Evolutionary conservation across 805 yeast genomes (phyloP).

Genomic region (Starmerella floris): DNA sequence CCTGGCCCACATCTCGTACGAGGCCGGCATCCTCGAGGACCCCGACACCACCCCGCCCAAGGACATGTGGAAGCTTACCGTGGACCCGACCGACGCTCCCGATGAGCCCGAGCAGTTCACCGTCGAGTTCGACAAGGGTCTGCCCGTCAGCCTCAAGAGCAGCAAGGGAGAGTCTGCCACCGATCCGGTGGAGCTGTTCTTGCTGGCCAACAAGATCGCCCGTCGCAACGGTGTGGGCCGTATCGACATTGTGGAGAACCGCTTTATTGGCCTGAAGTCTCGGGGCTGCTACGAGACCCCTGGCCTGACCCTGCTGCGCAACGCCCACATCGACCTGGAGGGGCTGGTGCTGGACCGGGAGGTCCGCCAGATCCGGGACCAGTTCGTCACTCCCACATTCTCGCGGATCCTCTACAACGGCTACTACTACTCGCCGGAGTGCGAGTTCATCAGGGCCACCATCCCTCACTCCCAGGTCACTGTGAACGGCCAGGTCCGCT

Average conservation of each 20-base stretch:
- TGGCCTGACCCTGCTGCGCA: slow-evolving; percentile 87
- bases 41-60: slow-evolving; percentile 98
- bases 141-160: slow-evolving; percentile 61
- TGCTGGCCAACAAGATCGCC: slow-evolving; percentile 85
- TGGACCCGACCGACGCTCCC: slow-evolving; percentile 93
- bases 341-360: slow-evolving; percentile 96
- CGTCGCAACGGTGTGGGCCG: slow-evolving; percentile 99
- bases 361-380: slow-evolving; percentile 92
- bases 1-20: slow-evolving; percentile 96
- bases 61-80: slow-evolving; percentile 99
- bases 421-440: slow-evolving; percentile 95
- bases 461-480: slow-evolving; percentile 88
- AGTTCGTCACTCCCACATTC: slow-evolving; percentile 85
- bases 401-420: slow-evolving; percentile 90
- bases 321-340: slow-evolving; percentile 90
- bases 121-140: slow-evolving; percentile 70
- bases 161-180: slow-evolving; percentile 53
- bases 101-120: slow-evolving; percentile 79
- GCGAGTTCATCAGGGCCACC: slow-evolving; percentile 70
- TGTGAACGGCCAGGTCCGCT: slow-evolving; percentile 93
- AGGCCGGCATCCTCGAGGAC: slow-evolving; percentile 98
- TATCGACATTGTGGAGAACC: slow-evolving; percentile 96
- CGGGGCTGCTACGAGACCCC: slow-evolving; percentile 99
- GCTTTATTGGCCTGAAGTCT: slow-evolving; percentile 96
- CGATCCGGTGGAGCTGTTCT: slow-evolving; percentile 82